Percentiles rank a stretch among this genome's conserved stretches.
Conservation (phyloP, 805 yeast genomes). For the Phaffomyces opuntiae region DNA sequence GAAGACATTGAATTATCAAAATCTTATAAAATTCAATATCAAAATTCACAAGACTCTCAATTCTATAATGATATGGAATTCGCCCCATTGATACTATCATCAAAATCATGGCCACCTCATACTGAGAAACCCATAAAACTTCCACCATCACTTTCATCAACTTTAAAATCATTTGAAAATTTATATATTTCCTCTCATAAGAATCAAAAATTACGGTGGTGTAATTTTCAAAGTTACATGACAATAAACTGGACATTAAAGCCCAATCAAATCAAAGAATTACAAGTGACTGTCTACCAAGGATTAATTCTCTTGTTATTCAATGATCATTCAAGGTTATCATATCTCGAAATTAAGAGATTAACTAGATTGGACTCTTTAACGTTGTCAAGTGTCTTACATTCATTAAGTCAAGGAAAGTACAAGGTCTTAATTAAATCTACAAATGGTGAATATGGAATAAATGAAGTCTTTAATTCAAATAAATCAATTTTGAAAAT, state of each 20-base stretch:
- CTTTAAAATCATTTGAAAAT: conserved; percentile 6
- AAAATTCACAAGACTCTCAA: neutral
- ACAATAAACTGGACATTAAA: conserved; percentile 11
- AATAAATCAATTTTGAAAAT: conserved; percentile 10
- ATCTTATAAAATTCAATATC: neutral
- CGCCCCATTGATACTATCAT: conserved; percentile 15
- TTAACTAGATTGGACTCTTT: conserved; percentile 11
- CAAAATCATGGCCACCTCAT: conserved; percentile 15
- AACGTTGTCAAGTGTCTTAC: conserved; percentile 12
- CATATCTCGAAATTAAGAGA: conserved; percentile 11
- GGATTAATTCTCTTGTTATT: conserved; percentile 17
- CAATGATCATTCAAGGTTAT: conserved; percentile 11
- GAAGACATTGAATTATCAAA: conserved; percentile 12
- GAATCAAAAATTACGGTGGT: conserved; percentile 14
- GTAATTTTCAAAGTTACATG: conserved; percentile 18
- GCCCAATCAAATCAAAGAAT: conserved; percentile 8
- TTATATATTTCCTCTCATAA: conserved; percentile 9
- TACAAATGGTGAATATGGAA: conserved; percentile 4
- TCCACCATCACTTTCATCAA: conserved; percentile 6
- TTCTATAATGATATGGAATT: conserved; percentile 6
- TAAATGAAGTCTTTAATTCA: conserved; percentile 16
- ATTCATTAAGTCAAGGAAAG: conserved; percentile 19
- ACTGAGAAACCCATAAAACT: conserved; percentile 4
- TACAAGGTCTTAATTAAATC: conserved; percentile 13
- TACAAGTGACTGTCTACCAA: conserved; percentile 16